Evolutionary conservation across 1,284 basidiomycete species (phyloP).

Genomic region (Cryptococcus neoformans): DNA sequence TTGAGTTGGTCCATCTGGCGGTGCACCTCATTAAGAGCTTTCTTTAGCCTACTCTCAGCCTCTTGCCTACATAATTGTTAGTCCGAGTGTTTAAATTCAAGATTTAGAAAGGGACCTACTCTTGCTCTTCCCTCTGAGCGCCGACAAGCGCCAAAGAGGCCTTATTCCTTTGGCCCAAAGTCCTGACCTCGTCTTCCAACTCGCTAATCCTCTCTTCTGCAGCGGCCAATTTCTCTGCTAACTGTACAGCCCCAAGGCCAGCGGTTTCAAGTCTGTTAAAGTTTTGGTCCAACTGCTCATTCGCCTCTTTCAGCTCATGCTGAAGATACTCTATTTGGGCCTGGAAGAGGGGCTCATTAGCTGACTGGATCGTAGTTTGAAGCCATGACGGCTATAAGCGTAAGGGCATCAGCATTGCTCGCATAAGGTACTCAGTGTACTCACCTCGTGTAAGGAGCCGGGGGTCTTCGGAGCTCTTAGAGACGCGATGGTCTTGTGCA

Average conservation of each 20-base stretch:
- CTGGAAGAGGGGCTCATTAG: constrained; percentile 43
- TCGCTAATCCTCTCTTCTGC: constrained; percentile 41
- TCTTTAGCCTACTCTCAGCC: constrained; percentile 22
- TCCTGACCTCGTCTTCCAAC: constrained; percentile 45
- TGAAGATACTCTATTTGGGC: constrained; percentile 51
- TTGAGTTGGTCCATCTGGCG: constrained; percentile 31
- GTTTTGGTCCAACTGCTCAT: constrained; percentile 52
- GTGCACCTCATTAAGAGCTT: constrained; percentile 29
- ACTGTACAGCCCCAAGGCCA: constrained; percentile 43
- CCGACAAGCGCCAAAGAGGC: constrained; percentile 22
- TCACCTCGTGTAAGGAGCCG: constrained; percentile 43
- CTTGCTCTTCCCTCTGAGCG: constrained; percentile 20
- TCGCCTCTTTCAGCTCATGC: constrained; percentile 46
- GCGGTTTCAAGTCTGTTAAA: constrained; percentile 50
- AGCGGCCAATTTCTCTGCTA: constrained; percentile 49
- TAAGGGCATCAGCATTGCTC: not conserved
- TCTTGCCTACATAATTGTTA: constrained; percentile 12
- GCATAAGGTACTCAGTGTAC: constrained; percentile 6
- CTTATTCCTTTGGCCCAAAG: constrained; percentile 24
- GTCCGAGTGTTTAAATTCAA: not conserved
- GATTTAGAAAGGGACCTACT: constrained; percentile 14
- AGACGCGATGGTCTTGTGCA: constrained; percentile 33
- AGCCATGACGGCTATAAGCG: constrained; percentile 42
- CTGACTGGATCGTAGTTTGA: constrained; percentile 38
- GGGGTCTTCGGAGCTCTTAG: constrained; percentile 44